Base-by-base conservation (phyloP, 331 rosid genomes). In the Telfairia occidentalis region DNA sequence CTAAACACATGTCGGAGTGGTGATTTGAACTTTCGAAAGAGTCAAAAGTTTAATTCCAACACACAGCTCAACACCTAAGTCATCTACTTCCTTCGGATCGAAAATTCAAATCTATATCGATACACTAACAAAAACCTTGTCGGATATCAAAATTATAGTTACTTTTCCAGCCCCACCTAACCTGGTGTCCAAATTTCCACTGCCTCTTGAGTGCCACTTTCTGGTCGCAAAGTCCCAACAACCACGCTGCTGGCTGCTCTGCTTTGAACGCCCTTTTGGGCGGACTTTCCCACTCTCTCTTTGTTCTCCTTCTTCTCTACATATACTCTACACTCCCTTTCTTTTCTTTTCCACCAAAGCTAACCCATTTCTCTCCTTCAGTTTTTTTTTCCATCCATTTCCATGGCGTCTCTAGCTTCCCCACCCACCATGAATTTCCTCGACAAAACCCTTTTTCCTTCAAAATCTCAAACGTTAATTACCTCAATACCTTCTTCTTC, bases 221-320 rank as follows among this genome's bases (percentile, higher is more conserved):
- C 18, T 73, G 35, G 45, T 21, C 67, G 67, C 53, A 40, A 18
- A 16, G 6, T 28, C 61, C 59, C 76, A 65, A 65, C 73, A 65
- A 65, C 73, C 73, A 42, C 53, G 40, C 50, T 30, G 71, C 50
- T 37, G 48, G 59, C 76, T 34, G 65, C 89, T 18, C 73, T 77
- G 87, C 45, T 79, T 89, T 90, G 80, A 79, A 86, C 97, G 93
- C 88, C 70, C 42, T 82, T 50, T 74, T 15, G 75, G 79, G 80
- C 96, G 96, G 96, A 89, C 70, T 84, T 88, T 81, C 84, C 98
- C 89, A 93, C 86, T 1, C 6, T 32, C 26, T 32, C 30, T 21
- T 59, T 79, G 84, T 79, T 85, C 97, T 88, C 86, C 85, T 1
- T 9, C 78, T 49, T 9, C 45, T 71, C 23, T 74, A 9, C 73